Evolutionary conservation across 2,329 filamentous ascomycete genomes (phyloP), one percentile per base, ranked within the genome.

Genomic region (Elsinoe necatrix): DNA sequence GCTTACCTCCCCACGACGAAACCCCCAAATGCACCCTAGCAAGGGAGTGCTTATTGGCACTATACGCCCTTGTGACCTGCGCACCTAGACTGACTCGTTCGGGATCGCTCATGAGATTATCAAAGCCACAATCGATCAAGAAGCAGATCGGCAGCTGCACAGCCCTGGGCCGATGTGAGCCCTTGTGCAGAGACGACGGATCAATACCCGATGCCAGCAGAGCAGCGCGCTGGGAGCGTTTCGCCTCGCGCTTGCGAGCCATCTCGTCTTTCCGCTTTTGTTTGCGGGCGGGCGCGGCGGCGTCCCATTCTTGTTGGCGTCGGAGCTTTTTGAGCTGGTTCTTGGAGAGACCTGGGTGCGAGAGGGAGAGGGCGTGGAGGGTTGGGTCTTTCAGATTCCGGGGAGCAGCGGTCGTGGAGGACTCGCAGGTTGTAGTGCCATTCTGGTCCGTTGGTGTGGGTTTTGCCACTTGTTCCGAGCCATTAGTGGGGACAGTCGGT

Each of bases 41-140:
- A 6, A 69, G 72, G 0, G 85, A 78, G 57, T 80, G 82, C 58
- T 80, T 81, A 71, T 96, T 97, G 66, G 95, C 89, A 18, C 90
- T 89, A 72, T 98, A 98, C 58, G 81, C 86, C 57, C 93, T 78
- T 7, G 89, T 95, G 60, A 98, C 78, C 71, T 98, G 93, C 57
- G 84, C 82, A 1, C 82, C 82, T 11, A 98, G 78, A 3, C 89
- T 95, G 56, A 91, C 84, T 27, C 87, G 77, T 72, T 98, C 93
- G 63, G 87, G 86, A 35, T 92, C 87, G 52, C 78, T 79, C 93
- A 98, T 98, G 66, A 91, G 80, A 41, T 87, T 77, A 69, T 98
- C 91, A 68, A 95, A 98, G 62, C 87, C 84, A 72, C 92, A 97
- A 73, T 98, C 93, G 61, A 98, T 75, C 58, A 98, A 77, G 62